These are phyloP conservation scores for Ogataea thermomethanolica DNA, from an alignment of 805 yeast genomes.

Conservation along the genomic window DNA sequence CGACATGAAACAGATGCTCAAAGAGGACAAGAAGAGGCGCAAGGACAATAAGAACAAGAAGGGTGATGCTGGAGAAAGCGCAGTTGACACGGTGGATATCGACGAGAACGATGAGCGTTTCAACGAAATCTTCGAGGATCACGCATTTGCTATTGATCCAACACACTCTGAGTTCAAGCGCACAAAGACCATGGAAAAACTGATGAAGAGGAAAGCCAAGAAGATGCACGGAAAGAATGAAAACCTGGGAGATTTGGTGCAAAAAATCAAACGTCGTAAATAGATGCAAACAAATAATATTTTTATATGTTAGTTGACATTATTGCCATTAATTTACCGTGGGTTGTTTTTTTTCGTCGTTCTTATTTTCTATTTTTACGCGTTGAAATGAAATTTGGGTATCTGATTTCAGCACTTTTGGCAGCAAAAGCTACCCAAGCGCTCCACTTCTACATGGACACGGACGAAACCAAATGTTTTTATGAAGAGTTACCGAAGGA, in stretches of 20 bases:
- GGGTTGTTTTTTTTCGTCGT: slow-evolving; percentile 2
- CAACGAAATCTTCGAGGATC: slow-evolving; percentile 75
- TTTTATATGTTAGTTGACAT: neutral
- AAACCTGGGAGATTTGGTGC: slow-evolving; percentile 38
- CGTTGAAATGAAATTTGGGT: slow-evolving; percentile 19
- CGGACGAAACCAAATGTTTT: slow-evolving; percentile 79
- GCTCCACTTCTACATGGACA: slow-evolving; percentile 74
- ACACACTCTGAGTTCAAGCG: slow-evolving; percentile 85
- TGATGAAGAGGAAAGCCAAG: slow-evolving; percentile 46
- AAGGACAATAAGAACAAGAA: slow-evolving; percentile 67
- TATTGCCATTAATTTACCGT: neutral
- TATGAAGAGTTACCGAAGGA: slow-evolving; percentile 74
- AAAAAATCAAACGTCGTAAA: slow-evolving; percentile 45
- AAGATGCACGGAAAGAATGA: slow-evolving; percentile 17
- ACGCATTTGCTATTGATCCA: slow-evolving; percentile 92
- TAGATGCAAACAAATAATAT: slow-evolving; percentile 1
- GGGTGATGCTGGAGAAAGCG: slow-evolving; percentile 25
- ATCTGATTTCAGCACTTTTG: slow-evolving; percentile 11
- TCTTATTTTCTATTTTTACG: slow-evolving; percentile 5
- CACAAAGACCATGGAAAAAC: slow-evolving; percentile 81
- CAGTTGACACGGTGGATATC: slow-evolving; percentile 47
- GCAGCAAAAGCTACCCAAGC: slow-evolving; percentile 34
- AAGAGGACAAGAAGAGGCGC: slow-evolving; percentile 70
- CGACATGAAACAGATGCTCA: slow-evolving; percentile 71
- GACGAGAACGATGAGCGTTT: slow-evolving; percentile 85